Base-by-base conservation (phyloP, 2,329 filamentous ascomycete genomes). In the Colletotrichum camelliae region DNA sequence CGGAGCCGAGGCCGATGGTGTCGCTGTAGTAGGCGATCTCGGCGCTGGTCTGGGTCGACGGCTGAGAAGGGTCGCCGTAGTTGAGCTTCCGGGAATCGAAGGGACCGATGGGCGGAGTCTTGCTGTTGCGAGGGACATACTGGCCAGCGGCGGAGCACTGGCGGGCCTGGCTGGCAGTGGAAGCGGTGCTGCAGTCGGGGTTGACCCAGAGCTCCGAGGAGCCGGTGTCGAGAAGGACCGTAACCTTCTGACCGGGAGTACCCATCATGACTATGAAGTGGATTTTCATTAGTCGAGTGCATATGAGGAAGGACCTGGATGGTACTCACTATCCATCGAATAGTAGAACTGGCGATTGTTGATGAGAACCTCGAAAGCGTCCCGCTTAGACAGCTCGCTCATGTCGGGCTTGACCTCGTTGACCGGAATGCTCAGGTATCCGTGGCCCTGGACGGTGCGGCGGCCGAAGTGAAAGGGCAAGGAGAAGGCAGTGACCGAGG, bases 181-280 rank as follows among this genome's bases (percentile, higher is more conserved):
- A 83, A 1, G 88, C 84, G 7, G 83, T 84, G 5, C 79, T 68
- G 79, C 89, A 91, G 68, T 86, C 82, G 1, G 89, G 89, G 75
- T 91, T 89, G 58, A 90, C 87, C 89, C 89, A 91, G 9, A 91
- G 85, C 79, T 90, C 88, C 77, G 87, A 87, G 7, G 89, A 91
- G 18, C 89, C 89, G 1, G 88, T 89, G 75, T 89, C 88, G 70
- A 89, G 83, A 48, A 89, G 84, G 43, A 89, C 86, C 13, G 86
- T 85, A 43, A 89, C 81, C 13, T 79, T 82, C 77, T 89, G 88
- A 1, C 82, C 80, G 7, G 86, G 84, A 1, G 82, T 84, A 33
- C 88, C 88, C 31, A 89, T 83, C 31, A 83, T 81, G 55, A 89
- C 87, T 89, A 16, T 70, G 43, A 13, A 48, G 43, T 48, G 43